Percentiles rank a stretch among this genome's conserved stretches.
Evolutionary conservation across 2,329 filamentous ascomycete species (phyloP).

Genomic region (Calonectria naviculata): DNA sequence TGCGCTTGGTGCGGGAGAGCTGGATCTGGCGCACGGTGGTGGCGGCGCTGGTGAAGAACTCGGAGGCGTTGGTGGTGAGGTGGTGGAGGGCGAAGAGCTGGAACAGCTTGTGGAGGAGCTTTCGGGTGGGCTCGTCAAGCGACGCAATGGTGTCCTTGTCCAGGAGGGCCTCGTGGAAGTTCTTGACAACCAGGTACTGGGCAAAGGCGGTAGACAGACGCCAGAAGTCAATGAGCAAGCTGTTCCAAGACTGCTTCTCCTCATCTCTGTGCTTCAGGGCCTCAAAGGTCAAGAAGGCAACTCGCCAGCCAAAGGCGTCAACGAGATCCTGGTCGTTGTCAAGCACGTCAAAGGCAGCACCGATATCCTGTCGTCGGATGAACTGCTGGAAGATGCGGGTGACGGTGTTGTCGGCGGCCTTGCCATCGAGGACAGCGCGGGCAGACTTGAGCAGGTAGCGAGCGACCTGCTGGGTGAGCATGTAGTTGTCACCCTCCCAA

Average conservation of each 20-base stretch:
- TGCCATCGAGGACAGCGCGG: conserved; percentile 73
- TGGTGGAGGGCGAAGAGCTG: conserved; percentile 79
- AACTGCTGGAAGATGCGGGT: conserved; percentile 72
- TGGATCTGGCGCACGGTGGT: conserved; percentile 79
- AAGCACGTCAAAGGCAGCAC: conserved; percentile 81
- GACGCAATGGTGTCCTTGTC: conserved; percentile 61
- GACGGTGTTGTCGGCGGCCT: conserved; percentile 51
- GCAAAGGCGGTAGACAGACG: conserved; percentile 79
- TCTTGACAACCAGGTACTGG: conserved; percentile 83
- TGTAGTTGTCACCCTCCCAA: conserved; percentile 86
- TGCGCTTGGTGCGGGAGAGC: conserved; percentile 73
- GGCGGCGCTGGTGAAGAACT: conserved; percentile 78
- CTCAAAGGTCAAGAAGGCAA: conserved; percentile 80
- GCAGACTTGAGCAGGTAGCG: conserved; percentile 82
- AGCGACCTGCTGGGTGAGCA: conserved; percentile 84
- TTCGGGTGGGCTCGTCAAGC: conserved; percentile 67
- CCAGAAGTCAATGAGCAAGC: conserved; percentile 82
- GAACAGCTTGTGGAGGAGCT: conserved; percentile 78
- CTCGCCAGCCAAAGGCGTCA: conserved; percentile 80
- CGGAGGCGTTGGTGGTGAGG: conserved; percentile 74
- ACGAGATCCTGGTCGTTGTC: conserved; percentile 77
- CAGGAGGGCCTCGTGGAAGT: conserved; percentile 64
- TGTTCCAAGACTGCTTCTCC: conserved; percentile 83
- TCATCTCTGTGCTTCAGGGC: conserved; percentile 79
- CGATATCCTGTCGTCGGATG: conserved; percentile 73